Conservation (phyloP, 495 filamentous ascomycete genomes). For the Penicillium cataractarum region DNA sequence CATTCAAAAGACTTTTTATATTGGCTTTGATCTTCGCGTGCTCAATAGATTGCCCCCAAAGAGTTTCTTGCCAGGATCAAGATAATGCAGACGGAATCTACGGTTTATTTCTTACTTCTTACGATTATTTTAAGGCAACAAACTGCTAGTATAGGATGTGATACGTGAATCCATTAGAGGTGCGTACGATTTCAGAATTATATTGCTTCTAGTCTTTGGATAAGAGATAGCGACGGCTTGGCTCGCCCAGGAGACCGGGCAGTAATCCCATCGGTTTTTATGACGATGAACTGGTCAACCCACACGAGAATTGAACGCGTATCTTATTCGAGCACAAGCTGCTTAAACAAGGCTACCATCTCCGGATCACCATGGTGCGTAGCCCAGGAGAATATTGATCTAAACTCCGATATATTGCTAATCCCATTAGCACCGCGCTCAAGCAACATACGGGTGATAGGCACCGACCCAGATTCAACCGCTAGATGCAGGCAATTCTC, state of each 20-base stretch:
- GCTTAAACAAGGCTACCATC: not conserved
- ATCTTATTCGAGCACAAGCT: not conserved
- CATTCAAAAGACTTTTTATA: too few species aligned
- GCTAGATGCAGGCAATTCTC: slow-evolving; percentile 2
- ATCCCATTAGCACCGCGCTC: not conserved
- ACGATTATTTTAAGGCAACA: not conserved
- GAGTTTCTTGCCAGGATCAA: too few species aligned
- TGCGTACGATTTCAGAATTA: not conserved
- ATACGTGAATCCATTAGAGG: not conserved
- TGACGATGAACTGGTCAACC: too few species aligned
- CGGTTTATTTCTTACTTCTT: too few species aligned
- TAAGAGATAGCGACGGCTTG: not conserved
- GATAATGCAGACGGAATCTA: too few species aligned
- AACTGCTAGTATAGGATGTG: not conserved
- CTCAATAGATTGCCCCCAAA: not conserved
- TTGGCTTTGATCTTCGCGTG: not conserved
- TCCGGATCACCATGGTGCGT: not conserved
- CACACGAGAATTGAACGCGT: not conserved
- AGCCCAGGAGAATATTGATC: not conserved
- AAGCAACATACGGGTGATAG: not conserved
- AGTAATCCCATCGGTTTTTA: too few species aligned
- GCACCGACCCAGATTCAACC: not conserved
- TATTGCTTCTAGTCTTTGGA: not conserved
- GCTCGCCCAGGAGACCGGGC: not conserved
- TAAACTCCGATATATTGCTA: not conserved